Conservation (phyloP, 176 grass and related monocot genomes). For the Zizania latifolia region DNA sequence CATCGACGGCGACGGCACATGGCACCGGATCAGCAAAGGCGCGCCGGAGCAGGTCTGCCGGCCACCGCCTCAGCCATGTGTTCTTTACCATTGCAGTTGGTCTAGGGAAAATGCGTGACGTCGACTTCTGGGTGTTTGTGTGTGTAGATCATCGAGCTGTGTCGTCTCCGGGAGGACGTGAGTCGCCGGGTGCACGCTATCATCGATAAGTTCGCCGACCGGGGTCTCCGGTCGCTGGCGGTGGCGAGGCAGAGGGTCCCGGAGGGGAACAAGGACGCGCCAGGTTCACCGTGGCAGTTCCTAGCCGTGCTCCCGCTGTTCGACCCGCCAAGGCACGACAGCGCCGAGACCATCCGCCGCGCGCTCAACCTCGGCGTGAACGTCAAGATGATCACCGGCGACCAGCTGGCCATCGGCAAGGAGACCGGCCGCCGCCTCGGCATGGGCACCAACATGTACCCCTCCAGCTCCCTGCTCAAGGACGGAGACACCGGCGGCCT, state of each 20-base stretch:
- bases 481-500: slow-evolving; percentile 39
- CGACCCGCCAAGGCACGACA: slow-evolving; percentile 76
- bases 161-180: slow-evolving; percentile 43
- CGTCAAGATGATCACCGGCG: slow-evolving; percentile 94
- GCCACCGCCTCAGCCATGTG: background rate
- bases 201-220: slow-evolving; percentile 56
- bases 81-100: background rate
- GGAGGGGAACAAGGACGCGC: slow-evolving; percentile 50
- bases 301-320: slow-evolving; percentile 69
- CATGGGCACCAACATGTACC: slow-evolving; percentile 97
- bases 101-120: background rate
- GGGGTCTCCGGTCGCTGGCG: slow-evolving; percentile 55
- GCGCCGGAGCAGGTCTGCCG: slow-evolving; percentile 56
- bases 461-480: slow-evolving; percentile 57
- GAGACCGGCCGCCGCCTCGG: slow-evolving; percentile 65
- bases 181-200: slow-evolving; percentile 38
- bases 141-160: slow-evolving; percentile 57
- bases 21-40: slow-evolving; percentile 81
- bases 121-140: background rate
- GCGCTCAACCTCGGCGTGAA: slow-evolving; percentile 81
- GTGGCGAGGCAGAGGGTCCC: slow-evolving; percentile 58
- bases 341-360: slow-evolving; percentile 53
- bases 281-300: slow-evolving; percentile 66
- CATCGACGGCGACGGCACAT: slow-evolving; percentile 45
- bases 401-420: slow-evolving; percentile 87